Base-by-base conservation (phyloP, 768 basidiomycete species). In the Pleurotus salmoneostramineus region DNA sequence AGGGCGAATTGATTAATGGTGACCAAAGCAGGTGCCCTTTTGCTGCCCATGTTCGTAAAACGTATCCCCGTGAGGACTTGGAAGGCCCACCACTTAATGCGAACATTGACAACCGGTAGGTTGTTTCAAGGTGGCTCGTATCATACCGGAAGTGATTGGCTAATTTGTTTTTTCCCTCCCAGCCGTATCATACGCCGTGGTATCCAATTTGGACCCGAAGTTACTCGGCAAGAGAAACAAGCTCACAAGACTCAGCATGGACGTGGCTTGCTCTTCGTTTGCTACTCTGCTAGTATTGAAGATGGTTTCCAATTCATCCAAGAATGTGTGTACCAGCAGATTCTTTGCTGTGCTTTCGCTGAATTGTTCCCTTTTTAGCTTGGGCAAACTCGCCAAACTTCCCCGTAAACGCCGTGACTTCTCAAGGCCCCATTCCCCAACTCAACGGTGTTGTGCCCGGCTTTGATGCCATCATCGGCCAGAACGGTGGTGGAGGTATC, bases 121-220 rank as follows among this genome's bases (percentile, higher is more conserved):
- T 69, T 27, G 68, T 69, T 57, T 67, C 72, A 14, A 72, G 57
- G 21, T 27, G 1, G 8, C 1, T n/a, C 32, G 14, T 15, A 33
- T 31, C 1, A 42, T 52, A 37, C 6, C 42, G 17, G 34, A 10
- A 17, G 27, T 32, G 31, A 21, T 2, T 51, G 5, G 14, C 36
- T 21, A 3, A 11, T n/a, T 6, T 40, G 12, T 14, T 15, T n/a
- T 35, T 40, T 15, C 17, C 62, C 71, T 51, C 59, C 60, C 8
- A 68, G 63, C 17, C 74, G 77, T 43, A 82, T 82, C 61, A 72
- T 77, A 62, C 77, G 81, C 36, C 72, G 78, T 32, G 77, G 81
- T 21, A 71, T 81, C 45, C 79, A 77, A 49, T 84, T 79, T 62
- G 82, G 82, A 1, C 79, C 81, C 17, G 81, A 82, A 64, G 68